Conservation (phyloP, 169 alveolate genomes). For the Neospora caninum region DNA sequence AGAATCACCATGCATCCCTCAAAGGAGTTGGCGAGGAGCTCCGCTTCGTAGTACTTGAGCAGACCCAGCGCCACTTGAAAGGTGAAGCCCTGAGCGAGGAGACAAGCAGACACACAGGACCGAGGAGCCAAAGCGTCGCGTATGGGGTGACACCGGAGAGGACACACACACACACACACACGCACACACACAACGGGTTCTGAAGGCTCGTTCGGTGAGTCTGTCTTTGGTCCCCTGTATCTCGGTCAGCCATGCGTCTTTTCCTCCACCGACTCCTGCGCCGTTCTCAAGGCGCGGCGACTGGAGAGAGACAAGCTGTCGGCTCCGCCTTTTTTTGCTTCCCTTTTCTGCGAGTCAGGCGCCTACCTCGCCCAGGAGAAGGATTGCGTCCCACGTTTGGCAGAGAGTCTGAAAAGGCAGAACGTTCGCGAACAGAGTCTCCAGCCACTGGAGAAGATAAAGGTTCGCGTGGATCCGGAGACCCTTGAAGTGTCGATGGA, state of each 20-base stretch:
- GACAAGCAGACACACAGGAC: not conserved
- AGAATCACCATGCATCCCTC: slow-evolving; percentile 57
- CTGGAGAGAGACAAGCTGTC: too few species aligned
- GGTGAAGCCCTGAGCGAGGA: slow-evolving; percentile 20
- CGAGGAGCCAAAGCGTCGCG: too few species aligned
- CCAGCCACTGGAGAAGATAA: slow-evolving; percentile 47
- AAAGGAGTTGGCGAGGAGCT: slow-evolving; percentile 41
- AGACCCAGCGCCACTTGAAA: slow-evolving; percentile 52
- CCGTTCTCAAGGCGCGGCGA: too few species aligned
- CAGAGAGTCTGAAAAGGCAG: slow-evolving; percentile 30
- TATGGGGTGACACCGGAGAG: too few species aligned
- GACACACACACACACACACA: too few species aligned
- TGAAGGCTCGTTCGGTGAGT: too few species aligned
- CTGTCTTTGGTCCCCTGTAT: too few species aligned
- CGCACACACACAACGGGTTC: too few species aligned
- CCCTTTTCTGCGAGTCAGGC: too few species aligned
- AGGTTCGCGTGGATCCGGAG: slow-evolving; percentile 42
- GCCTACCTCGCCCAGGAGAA: slow-evolving; percentile 57
- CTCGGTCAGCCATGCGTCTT: too few species aligned
- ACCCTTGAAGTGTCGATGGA: slow-evolving; percentile 32
- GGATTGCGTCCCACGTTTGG: slow-evolving; percentile 30
- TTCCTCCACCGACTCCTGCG: too few species aligned
- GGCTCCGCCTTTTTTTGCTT: too few species aligned
- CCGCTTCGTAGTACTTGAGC: slow-evolving; percentile 53
- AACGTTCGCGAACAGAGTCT: slow-evolving; percentile 32